A percentile compares a stretch with the other conserved stretches of the same genome.
Evolutionary conservation across 2,329 filamentous ascomycete species (phyloP).

Genomic region (Colletotrichum truncatum): DNA sequence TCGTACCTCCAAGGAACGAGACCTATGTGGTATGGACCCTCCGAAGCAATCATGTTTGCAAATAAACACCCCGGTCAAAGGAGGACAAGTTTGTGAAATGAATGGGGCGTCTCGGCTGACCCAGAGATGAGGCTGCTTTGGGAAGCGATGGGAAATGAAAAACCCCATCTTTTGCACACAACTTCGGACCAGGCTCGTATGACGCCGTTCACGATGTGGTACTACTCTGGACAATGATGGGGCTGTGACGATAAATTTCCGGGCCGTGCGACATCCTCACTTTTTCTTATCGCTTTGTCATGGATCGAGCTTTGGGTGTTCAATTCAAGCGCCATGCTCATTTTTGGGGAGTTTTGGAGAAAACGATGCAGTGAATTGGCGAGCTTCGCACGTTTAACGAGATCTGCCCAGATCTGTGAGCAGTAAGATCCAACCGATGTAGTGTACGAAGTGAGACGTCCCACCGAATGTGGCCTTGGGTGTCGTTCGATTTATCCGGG

Average conservation of each 20-base stretch:
- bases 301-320: too few species aligned
- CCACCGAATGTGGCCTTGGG: background rate
- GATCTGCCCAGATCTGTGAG: too few species aligned
- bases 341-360: too few species aligned
- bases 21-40: background rate
- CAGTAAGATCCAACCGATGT: too few species aligned
- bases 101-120: background rate
- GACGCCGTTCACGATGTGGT: constrained; percentile 1
- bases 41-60: background rate
- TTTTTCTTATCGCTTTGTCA: too few species aligned
- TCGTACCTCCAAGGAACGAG: background rate
- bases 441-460: background rate
- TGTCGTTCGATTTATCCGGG: background rate
- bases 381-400: too few species aligned
- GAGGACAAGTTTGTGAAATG: background rate
- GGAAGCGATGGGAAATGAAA: constrained; percentile 22
- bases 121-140: constrained; percentile 17
- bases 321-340: too few species aligned
- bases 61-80: background rate
- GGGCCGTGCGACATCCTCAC: constrained; percentile 4
- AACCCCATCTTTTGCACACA: constrained; percentile 14
- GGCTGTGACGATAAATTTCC: background rate
- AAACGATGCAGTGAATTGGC: too few species aligned
- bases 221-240: constrained; percentile 11
- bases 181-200: constrained; percentile 5